A percentile compares a stretch with the other conserved stretches of the same genome.
phyloP scores from a whole-genome alignment of 768 basidiomycete species.

The Naganishia vishniacii region DNA sequence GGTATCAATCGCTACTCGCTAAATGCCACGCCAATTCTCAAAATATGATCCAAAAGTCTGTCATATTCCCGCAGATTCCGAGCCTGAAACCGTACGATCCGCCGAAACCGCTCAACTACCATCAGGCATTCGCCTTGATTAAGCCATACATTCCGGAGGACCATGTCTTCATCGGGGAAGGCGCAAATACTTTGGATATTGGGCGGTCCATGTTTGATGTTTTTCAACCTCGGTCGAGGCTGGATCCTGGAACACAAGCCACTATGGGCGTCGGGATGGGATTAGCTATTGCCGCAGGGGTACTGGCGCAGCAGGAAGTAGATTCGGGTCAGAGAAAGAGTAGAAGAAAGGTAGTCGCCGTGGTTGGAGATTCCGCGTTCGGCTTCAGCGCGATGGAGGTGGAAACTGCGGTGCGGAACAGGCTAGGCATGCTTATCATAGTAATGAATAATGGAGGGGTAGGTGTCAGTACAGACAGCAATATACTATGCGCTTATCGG shows the following conservation, averaged over 20 bases:
- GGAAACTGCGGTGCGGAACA: constrained; percentile 33
- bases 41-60: constrained; percentile 26
- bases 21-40: constrained; percentile 25
- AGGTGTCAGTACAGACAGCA: neutral
- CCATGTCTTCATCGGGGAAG: constrained; percentile 33
- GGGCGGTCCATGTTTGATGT: constrained; percentile 33
- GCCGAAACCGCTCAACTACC: constrained; percentile 28
- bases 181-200: constrained; percentile 35
- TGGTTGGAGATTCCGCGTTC: constrained; percentile 34
- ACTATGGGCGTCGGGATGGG: constrained; percentile 36
- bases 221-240: constrained; percentile 25
- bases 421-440: constrained; percentile 32
- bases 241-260: constrained; percentile 32
- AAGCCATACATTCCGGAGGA: constrained; percentile 23
- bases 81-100: constrained; percentile 8
- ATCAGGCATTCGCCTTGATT: constrained; percentile 33
- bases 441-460: constrained; percentile 37
- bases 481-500: neutral
- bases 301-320: constrained; percentile 14
- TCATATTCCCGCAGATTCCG: constrained; percentile 18
- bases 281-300: constrained; percentile 29
- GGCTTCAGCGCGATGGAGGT: constrained; percentile 34
- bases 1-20: constrained; percentile 24
- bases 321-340: constrained; percentile 6
- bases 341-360: constrained; percentile 29